Percentiles rank a stretch among this genome's conserved stretches.
These are phyloP conservation scores for Nymphaea colorata DNA, from an alignment of 164 flowering plant species.

Conservation along the genomic window DNA sequence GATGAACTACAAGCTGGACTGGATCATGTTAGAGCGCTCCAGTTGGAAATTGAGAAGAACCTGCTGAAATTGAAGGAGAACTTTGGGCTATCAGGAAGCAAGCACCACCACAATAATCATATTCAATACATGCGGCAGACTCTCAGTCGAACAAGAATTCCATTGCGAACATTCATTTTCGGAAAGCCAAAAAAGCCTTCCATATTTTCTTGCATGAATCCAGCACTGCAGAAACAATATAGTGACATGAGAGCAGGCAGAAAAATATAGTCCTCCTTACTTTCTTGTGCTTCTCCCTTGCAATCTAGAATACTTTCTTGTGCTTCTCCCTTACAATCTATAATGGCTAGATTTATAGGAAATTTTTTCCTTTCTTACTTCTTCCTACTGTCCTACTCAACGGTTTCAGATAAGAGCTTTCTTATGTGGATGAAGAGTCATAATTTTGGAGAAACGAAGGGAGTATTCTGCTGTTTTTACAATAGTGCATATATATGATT, in stretches of 20 bases:
- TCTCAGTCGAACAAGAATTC: conserved; percentile 27
- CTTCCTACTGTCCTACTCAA: too few relatives aligned
- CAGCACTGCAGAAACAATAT: conserved; percentile 40
- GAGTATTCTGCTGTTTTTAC: too few relatives aligned
- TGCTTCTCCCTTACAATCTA: too few relatives aligned
- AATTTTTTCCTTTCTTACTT: too few relatives aligned
- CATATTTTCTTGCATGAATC: conserved; percentile 45
- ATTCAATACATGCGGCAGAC: conserved; percentile 11
- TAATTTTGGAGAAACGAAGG: too few relatives aligned
- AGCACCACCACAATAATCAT: conserved; percentile 1
- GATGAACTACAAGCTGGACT: conserved; percentile 44
- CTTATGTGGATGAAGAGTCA: too few relatives aligned
- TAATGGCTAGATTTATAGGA: too few relatives aligned
- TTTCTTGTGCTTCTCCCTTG: too few relatives aligned
- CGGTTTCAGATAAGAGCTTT: too few relatives aligned
- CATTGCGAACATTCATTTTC: conserved; percentile 56
- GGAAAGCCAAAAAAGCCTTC: conserved; percentile 60
- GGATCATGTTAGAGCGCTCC: conserved; percentile 29
- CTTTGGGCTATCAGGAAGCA: conserved; percentile 20
- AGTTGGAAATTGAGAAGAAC: conserved; percentile 31
- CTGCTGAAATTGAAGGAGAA: conserved; percentile 32
- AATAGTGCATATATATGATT: too few relatives aligned
- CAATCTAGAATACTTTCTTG: too few relatives aligned
- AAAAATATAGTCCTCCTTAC: background rate
- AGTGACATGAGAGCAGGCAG: conserved; percentile 16